Conservation (phyloP, 140 eudicot genomes). For the Senecio squalidus region DNA sequence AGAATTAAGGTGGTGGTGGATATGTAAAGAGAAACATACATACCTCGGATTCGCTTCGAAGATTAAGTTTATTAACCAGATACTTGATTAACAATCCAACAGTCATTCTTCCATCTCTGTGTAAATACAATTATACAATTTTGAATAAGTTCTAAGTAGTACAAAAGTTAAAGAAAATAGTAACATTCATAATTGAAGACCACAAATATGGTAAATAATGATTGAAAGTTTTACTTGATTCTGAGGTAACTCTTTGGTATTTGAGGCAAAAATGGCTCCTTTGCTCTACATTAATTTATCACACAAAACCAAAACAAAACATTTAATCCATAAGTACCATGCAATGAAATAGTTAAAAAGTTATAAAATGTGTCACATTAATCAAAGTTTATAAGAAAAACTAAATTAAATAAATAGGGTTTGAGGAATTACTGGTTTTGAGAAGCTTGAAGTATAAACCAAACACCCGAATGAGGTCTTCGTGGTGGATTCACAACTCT, state of each 20-base stretch:
- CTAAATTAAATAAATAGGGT: slow-evolving; percentile 1
- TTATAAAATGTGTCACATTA: too few relatives aligned
- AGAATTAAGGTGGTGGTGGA: background rate
- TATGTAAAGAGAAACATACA: slow-evolving; percentile 7
- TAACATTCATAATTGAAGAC: background rate
- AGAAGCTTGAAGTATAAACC: slow-evolving; percentile 79
- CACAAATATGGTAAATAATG: background rate
- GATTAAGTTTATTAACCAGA: slow-evolving; percentile 74
- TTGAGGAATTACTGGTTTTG: slow-evolving; percentile 52
- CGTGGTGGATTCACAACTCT: slow-evolving; percentile 72
- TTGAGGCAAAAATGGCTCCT: slow-evolving; percentile 84
- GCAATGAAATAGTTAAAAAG: background rate
- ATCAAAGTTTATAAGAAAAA: background rate
- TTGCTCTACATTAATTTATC: slow-evolving; percentile 44
- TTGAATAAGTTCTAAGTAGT: background rate
- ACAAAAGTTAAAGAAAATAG: background rate
- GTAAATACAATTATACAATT: background rate
- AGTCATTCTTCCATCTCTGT: slow-evolving; percentile 86
- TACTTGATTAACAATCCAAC: slow-evolving; percentile 70
- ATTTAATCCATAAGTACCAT: background rate
- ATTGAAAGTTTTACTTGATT: slow-evolving; percentile 44
- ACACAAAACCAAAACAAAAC: background rate
- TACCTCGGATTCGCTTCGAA: slow-evolving; percentile 89
- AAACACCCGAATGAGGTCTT: slow-evolving; percentile 79
- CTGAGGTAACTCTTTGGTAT: slow-evolving; percentile 80